Conservation (phyloP, 2,329 filamentous ascomycete genomes). For the Didymella lethalis region DNA sequence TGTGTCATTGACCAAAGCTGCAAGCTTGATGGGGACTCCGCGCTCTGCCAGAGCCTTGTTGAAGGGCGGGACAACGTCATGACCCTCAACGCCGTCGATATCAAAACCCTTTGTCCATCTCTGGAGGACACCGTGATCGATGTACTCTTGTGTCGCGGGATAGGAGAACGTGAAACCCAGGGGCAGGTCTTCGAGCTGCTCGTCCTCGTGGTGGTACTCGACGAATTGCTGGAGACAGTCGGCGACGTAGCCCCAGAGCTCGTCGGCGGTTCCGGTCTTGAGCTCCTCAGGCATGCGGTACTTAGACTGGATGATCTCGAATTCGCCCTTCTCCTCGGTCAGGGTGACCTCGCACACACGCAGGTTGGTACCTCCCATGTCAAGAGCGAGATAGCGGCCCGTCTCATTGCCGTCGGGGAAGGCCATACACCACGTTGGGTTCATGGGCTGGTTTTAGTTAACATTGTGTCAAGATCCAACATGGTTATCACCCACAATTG, state of each 20-base stretch:
- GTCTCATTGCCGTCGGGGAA: conserved; percentile 88
- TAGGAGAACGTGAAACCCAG: conserved; percentile 98
- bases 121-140: conserved; percentile 91
- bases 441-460: conserved; percentile 81
- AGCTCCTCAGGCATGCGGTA: conserved; percentile 95
- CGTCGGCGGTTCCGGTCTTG: conserved; percentile 83
- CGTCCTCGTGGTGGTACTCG: conserved; percentile 78
- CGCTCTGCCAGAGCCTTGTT: conserved; percentile 78
- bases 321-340: conserved; percentile 87
- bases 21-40: conserved; percentile 88
- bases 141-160: conserved; percentile 89
- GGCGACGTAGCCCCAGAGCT: conserved; percentile 94
- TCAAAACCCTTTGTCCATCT: conserved; percentile 98
- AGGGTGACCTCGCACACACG: conserved; percentile 94
- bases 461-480: conserved; percentile 78
- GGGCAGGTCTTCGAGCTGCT: conserved; percentile 71
- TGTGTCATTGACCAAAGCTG: conserved; percentile 95
- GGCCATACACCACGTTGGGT: conserved; percentile 94
- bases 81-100: conserved; percentile 87
- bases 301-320: conserved; percentile 96
- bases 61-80: conserved; percentile 90
- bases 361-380: conserved; percentile 96
- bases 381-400: conserved; percentile 86
- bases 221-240: conserved; percentile 94
- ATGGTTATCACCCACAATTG: conserved; percentile 75